Base-by-base conservation (phyloP, 352 stramenopile genomes). In the Phytophthora brassicae region DNA sequence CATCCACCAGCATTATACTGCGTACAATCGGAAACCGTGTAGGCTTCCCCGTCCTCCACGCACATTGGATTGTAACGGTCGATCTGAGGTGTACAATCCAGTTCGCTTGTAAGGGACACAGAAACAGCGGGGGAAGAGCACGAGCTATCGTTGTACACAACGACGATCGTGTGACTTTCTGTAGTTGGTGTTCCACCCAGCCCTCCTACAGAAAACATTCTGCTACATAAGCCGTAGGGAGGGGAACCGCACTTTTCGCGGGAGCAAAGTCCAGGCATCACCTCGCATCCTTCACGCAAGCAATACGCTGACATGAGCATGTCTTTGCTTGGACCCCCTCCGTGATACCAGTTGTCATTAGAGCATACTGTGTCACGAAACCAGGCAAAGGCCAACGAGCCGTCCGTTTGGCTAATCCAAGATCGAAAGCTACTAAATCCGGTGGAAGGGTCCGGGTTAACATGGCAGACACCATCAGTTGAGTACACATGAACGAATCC, bases 41-140 rank as follows among this genome's bases (percentile, higher is more conserved):
- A 61, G 3, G 17, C n/a, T 13, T 2, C 3, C 7, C 12, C 43
- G n/a, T 44, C 23, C 13, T n/a, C 1, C 19, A 8, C 2, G 4
- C 43, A 61, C 0, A 61, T 6, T 2, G 54, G 54, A 19, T 61
- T 29, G 6, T 38, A 60, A 16, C 53, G 42, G 8, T 52, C 53
- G 6, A 1, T 36, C 16, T 60, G 53, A 29, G 53, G 42, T 1
- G 28, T 60, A 12, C 53, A 60, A 5, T 4, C 39, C n/a, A 53
- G 3, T 12, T 46, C n/a, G 5, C 6, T 45, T 6, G 53, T 20
- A 22, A 60, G 11, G 19, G 9, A 2, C 1, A 60, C 3, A 2
- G 42, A 36, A 6, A 29, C 22, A 16, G 42, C 53, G 24, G 16
- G 41, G 1, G 3, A 5, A 16, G 42, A 17, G 16, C 54, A 62